These are phyloP conservation scores for Penicillium sp. DNA, from an alignment of 2,329 filamentous ascomycete species.

Conservation along the genomic window DNA sequence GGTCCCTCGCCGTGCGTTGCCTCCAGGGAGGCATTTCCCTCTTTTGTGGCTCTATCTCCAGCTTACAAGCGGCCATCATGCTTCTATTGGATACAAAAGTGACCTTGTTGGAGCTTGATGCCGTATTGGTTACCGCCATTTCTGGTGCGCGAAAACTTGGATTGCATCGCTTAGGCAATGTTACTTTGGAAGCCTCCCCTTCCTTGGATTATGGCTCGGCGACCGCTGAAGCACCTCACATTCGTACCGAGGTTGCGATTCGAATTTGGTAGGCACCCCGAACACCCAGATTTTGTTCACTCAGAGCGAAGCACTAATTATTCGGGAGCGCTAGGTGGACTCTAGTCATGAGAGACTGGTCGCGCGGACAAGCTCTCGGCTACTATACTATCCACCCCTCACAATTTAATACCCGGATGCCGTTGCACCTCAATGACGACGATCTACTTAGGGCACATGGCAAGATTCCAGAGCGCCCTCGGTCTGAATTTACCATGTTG, in stretches of 20 bases:
- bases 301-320: background rate
- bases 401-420: constrained; percentile 19
- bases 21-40: background rate
- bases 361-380: constrained; percentile 18
- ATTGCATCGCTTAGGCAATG: background rate
- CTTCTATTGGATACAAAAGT: background rate
- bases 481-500: background rate
- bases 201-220: background rate
- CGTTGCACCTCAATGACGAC: background rate
- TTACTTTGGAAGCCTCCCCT: background rate
- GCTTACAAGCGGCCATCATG: background rate
- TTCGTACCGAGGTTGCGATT: background rate
- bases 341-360: constrained; percentile 19
- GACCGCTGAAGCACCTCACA: background rate
- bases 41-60: background rate
- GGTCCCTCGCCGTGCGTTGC: background rate
- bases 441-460: background rate
- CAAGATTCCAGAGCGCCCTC: background rate
- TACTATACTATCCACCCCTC: constrained; percentile 20
- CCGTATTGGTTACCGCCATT: background rate
- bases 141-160: background rate
- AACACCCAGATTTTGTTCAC: background rate
- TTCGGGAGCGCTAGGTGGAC: background rate
- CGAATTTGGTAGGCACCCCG: background rate
- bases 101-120: background rate